These are phyloP conservation scores for Pythium rishiriense DNA, from an alignment of 352 stramenopile species.

Conservation along the genomic window DNA sequence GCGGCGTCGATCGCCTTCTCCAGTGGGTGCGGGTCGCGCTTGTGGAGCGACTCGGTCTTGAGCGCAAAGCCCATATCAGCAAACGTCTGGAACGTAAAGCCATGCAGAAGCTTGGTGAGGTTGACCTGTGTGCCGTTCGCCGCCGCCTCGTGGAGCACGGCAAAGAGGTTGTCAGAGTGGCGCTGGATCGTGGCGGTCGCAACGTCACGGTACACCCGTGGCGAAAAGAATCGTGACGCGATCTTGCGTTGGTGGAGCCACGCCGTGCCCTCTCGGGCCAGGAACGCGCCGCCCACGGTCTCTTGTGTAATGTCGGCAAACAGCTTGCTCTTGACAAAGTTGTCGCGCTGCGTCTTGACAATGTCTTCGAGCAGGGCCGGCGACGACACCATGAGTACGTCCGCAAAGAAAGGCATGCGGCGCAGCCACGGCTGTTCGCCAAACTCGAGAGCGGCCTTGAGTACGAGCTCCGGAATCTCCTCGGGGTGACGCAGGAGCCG, in stretches of 20 bases:
- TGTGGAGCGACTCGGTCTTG: neutral
- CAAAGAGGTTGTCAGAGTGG: neutral
- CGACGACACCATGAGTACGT: slow-evolving; percentile 14
- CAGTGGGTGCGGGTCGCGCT: slow-evolving; percentile 11
- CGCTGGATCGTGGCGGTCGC: slow-evolving; percentile 10
- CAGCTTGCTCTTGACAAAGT: slow-evolving; percentile 17
- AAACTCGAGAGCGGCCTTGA: neutral
- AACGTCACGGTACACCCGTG: slow-evolving; percentile 5
- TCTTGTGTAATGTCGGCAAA: slow-evolving; percentile 1
- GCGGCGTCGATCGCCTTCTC: slow-evolving; percentile 9
- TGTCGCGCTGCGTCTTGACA: slow-evolving; percentile 16
- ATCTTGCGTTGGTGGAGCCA: slow-evolving; percentile 26
- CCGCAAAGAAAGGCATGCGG: slow-evolving; percentile 1
- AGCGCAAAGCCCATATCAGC: slow-evolving; percentile 1
- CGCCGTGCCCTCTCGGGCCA: slow-evolving; percentile 15
- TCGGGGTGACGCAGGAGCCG: neutral
- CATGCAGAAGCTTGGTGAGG: neutral
- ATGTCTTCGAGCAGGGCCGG: slow-evolving; percentile 21
- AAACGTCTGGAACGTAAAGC: slow-evolving; percentile 4
- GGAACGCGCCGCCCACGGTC: slow-evolving; percentile 17
- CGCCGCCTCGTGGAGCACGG: neutral
- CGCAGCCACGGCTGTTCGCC: slow-evolving; percentile 10
- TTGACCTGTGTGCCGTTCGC: neutral
- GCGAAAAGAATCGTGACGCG: slow-evolving; percentile 7
- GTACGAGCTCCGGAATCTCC: neutral